Conservation (phyloP, 441 rosid species). For the Arabidopsis hybrid region DNA sequence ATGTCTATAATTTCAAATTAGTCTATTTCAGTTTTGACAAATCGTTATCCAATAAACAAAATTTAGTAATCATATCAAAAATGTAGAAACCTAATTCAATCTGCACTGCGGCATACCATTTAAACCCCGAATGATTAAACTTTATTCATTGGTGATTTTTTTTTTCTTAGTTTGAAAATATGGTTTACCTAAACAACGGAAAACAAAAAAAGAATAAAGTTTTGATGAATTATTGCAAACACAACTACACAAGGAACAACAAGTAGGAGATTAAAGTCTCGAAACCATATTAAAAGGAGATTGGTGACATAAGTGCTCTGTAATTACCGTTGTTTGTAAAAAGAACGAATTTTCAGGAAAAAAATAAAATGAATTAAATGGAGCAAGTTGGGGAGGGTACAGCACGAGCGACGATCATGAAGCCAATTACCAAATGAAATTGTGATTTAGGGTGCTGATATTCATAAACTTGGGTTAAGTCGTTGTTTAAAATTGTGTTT, state of each 20-base stretch:
- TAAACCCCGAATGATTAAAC: not conserved
- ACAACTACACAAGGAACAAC: not conserved
- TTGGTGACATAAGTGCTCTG: not conserved
- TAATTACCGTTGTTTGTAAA: not conserved
- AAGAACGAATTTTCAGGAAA: not conserved
- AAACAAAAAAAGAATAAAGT: not conserved
- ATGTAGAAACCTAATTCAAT: not conserved
- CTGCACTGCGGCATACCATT: not conserved
- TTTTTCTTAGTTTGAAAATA: not conserved
- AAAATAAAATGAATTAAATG: constrained; percentile 30
- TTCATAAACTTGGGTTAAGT: not conserved
- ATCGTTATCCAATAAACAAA: constrained; percentile 2
- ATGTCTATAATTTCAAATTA: constrained; percentile 19
- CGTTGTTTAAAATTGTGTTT: not conserved
- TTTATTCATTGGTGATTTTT: not conserved
- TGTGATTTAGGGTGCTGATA: not conserved
- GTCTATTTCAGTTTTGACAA: constrained; percentile 26
- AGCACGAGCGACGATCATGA: constrained; percentile 48
- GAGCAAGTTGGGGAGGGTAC: constrained; percentile 46
- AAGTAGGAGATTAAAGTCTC: not conserved
- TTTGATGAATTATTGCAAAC: not conserved
- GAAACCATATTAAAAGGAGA: not conserved
- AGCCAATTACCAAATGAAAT: constrained; percentile 6
- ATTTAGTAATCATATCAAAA: constrained; percentile 10
- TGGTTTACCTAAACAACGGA: not conserved